Evolutionary conservation across 345 rosid genomes (phyloP), one percentile per base, ranked within the genome.

Genomic region (Eucalyptus marginata): DNA sequence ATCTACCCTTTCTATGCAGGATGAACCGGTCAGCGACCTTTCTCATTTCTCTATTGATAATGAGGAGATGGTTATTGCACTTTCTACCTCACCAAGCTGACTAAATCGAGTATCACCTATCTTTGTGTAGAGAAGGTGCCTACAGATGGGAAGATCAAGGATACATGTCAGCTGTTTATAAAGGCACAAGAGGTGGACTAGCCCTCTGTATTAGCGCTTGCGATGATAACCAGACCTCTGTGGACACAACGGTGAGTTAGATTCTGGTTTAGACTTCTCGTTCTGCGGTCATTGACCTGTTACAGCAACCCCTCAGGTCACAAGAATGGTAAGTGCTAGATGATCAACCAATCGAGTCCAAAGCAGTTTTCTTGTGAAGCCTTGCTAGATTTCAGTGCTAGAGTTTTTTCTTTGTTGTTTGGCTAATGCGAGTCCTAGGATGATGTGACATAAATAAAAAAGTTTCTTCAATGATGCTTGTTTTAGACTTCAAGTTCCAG

Each of bases 121-220:
- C 47, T 40, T 76, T 11, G 29, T 88, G 64, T 50, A 95, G 97
- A 93, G 95, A 95, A 87, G 98, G 98, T 52, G 91, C 10, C 85
- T 96, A 91, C 50, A 52, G 46, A 9, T 96, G 97, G 99, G 97
- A 95, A 91, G 95, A 93, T 89, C 96, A 95, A 7, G 87, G 86
- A 29, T 33, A 58, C 68, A 62, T 92, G 46, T 49, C 87, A 27
- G 81, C 86, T 10, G 89, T 88, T 81, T 93, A 93, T 79, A 96
- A 93, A 91, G 98, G 98, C 79, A 95, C 97, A 50, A 91, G 93
- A 50, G 99, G 99, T 31, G 98, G 99, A 24, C 12, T 91, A 51
- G 99, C 96, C 80, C 10, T 93, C 36, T 95, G 94, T 89, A 88
- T 97, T 89, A 96, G 98, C 90, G 97, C 96, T 88, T 96, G 97